Evolutionary conservation across 805 yeast genomes (phyloP).

Genomic region (Hanseniaspora hatyaiensis): DNA sequence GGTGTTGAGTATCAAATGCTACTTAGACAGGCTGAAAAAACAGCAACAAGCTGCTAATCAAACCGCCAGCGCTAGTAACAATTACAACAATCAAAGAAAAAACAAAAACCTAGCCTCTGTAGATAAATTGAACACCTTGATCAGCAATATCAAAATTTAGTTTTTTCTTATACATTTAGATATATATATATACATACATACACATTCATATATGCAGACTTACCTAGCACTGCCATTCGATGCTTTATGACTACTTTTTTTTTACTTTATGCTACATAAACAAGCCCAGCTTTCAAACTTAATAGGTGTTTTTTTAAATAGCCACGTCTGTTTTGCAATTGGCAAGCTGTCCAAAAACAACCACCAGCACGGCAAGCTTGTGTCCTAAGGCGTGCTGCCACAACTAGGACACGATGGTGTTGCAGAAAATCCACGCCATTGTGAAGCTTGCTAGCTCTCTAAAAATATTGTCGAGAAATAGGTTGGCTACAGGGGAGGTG

Average conservation of each 20-base stretch:
- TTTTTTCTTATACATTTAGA: background rate
- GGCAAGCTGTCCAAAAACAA: too few species aligned
- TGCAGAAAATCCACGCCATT: constrained; percentile 49
- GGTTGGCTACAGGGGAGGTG: constrained; percentile 31
- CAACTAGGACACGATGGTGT: constrained; percentile 34
- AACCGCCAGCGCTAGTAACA: background rate
- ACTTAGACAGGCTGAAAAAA: constrained; percentile 48
- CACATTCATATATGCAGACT: background rate
- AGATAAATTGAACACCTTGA: constrained; percentile 29
- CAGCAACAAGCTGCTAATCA: background rate
- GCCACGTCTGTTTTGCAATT: too few species aligned
- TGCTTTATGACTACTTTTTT: too few species aligned
- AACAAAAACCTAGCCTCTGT: constrained; percentile 31
- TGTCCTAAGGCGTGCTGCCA: too few species aligned
- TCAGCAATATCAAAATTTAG: constrained; percentile 16
- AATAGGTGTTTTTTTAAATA: too few species aligned
- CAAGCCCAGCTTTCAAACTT: too few species aligned
- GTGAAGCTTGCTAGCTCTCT: constrained; percentile 42
- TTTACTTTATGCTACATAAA: too few species aligned
- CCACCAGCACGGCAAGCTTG: too few species aligned
- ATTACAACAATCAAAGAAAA: constrained; percentile 1
- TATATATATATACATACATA: background rate
- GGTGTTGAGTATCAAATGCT: constrained; percentile 66
- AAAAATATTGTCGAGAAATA: constrained; percentile 36
- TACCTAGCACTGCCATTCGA: too few species aligned